Base-by-base conservation (phyloP, 495 filamentous ascomycete species). In the Penicillium psychrofluorescens region DNA sequence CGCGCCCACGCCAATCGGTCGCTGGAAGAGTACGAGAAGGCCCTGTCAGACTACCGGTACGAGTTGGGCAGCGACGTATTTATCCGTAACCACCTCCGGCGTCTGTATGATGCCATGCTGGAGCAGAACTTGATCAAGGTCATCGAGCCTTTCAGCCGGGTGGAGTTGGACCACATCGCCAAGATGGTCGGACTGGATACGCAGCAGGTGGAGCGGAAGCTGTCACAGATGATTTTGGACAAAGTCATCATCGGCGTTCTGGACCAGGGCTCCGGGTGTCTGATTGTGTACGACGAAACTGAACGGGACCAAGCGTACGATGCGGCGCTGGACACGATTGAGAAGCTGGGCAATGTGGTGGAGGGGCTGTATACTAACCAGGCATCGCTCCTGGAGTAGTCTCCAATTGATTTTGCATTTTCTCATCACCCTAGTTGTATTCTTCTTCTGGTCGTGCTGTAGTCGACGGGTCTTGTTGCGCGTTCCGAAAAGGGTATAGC, bases 71-170 rank as follows among this genome's bases (percentile, higher is more conserved):
- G 81, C 59, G 92, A 98, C 65, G 74, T 82, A 14, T 98, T 98
- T 73, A 91, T 98, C 60, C 85, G 90, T 42, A 92, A 88, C 62
- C 92, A 98, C 69, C 80, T 96, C 49, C 86, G 86, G 35, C 81
- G 89, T 27, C 76, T 98, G 39, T 98, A 98, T 71, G 92, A 98
- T 66, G 88, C 89, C 59, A 95, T 98, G 86, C 68, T 98, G 52
- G 91, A 97, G 74, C 92, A 98, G 75, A 98, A 98, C 64, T 75
- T 98, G 35, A 87, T 97, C 76, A 95, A 97, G 72, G 94, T 98
- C 42, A 97, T 98, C 61, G 92, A 98, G 72, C 92, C 92, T 15
- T 98, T 97, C 69, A 90, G 85, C 59, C 79, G 90, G 41, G 92
- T 98, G 36, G 92, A 98, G 72, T 90, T 98, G 62, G 86, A 83